Evolutionary conservation across 2,329 filamentous ascomycete species (phyloP).

Genomic region (Hirsutella minnesotensis): DNA sequence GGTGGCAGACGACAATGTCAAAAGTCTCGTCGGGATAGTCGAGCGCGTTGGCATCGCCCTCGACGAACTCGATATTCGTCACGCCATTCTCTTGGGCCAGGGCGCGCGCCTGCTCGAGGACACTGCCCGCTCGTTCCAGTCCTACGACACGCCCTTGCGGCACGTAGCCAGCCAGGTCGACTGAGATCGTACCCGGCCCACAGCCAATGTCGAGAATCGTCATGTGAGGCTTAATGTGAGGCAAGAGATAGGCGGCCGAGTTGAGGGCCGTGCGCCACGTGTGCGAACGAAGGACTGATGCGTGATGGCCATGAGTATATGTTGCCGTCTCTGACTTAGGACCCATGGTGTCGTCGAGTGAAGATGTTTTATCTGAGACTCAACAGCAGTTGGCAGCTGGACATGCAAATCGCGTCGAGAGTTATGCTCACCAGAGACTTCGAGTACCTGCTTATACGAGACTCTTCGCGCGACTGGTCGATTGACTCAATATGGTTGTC

Average conservation of each 20-base stretch:
- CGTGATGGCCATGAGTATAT: constrained; percentile 28
- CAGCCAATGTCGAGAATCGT: constrained; percentile 34
- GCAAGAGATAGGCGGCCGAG: constrained; percentile 29
- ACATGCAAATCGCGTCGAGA: no score
- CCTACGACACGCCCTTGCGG: constrained; percentile 23
- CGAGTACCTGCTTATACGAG: no score
- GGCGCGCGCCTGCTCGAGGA: constrained; percentile 19
- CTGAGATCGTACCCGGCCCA: constrained; percentile 35
- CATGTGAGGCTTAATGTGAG: constrained; percentile 24
- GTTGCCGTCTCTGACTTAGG: constrained; percentile 8
- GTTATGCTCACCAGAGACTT: neutral
- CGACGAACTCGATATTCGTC: constrained; percentile 20
- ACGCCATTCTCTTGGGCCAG: constrained; percentile 16
- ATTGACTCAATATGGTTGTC: no score
- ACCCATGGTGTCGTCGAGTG: neutral
- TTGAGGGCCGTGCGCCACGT: constrained; percentile 26
- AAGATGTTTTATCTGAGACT: neutral
- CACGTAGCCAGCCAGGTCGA: constrained; percentile 24
- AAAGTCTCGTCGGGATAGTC: constrained; percentile 23
- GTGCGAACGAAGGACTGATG: constrained; percentile 24
- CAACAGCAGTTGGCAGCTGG: neutral
- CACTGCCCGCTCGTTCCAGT: constrained; percentile 22
- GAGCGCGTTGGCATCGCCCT: constrained; percentile 16
- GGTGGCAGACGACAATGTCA: constrained; percentile 26
- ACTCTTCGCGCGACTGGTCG: no score